These are phyloP conservation scores for Metschnikowia borealis DNA, from an alignment of 805 yeast genomes.

Conservation along the genomic window DNA sequence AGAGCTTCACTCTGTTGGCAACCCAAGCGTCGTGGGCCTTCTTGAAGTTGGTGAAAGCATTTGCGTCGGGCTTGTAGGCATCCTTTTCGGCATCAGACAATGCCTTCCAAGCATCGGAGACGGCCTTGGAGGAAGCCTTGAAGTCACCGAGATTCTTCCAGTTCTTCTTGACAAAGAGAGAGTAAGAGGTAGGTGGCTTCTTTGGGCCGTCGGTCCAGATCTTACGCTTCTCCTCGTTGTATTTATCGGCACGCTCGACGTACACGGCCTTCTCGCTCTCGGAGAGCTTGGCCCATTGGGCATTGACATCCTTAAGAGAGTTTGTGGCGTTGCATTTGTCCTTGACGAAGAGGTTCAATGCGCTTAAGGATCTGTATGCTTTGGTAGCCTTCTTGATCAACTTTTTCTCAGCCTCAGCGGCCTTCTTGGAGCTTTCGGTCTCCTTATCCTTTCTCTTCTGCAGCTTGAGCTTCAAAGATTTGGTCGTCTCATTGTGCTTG, in stretches of 20 bases:
- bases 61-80: conserved; percentile 19
- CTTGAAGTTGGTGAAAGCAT: conserved; percentile 19
- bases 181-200: conserved; percentile 28
- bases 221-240: conserved; percentile 24
- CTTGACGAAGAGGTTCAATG: conserved; percentile 24
- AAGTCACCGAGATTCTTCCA: conserved; percentile 22
- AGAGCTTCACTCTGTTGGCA: conserved; percentile 23
- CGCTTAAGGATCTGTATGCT: conserved; percentile 21
- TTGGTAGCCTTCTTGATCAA: conserved; percentile 21
- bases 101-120: conserved; percentile 29
- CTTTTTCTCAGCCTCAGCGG: conserved; percentile 10
- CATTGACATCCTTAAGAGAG: conserved; percentile 17
- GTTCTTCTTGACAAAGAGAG: conserved; percentile 27
- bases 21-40: conserved; percentile 29
- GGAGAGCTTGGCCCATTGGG: conserved; percentile 26
- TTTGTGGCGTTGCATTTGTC: conserved; percentile 15
- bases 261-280: conserved; percentile 27
- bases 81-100: conserved; percentile 28
- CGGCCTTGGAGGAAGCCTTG: conserved; percentile 23
- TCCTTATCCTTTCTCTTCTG: conserved; percentile 5
- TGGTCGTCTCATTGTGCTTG: conserved; percentile 13
- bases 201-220: conserved; percentile 33
- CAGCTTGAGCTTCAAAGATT: conserved; percentile 9
- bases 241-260: conserved; percentile 23
- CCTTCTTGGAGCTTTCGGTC: conserved; percentile 12